Percentiles rank a stretch among this genome's conserved stretches.
These are phyloP conservation scores for Plasmopara muralis DNA, from an alignment of 352 stramenopile genomes.

Conservation along the genomic window DNA sequence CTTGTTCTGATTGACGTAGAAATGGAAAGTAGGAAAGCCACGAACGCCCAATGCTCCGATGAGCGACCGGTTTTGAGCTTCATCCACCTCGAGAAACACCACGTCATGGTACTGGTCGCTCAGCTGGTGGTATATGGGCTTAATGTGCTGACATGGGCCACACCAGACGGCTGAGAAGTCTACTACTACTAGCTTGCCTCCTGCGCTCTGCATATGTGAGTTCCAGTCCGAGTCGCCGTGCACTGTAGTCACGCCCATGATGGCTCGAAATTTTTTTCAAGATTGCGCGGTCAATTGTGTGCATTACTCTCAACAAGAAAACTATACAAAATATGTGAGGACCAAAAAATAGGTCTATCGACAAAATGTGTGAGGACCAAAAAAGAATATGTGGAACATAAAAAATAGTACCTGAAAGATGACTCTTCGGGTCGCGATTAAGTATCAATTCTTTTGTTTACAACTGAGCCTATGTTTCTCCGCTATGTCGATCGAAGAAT, in stretches of 20 bases:
- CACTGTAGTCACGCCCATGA: slow-evolving; percentile 71
- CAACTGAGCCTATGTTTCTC: too few relatives aligned
- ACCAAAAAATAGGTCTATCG: too few relatives aligned
- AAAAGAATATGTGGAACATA: too few relatives aligned
- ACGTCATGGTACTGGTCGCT: slow-evolving; percentile 80
- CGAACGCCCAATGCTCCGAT: slow-evolving; percentile 70
- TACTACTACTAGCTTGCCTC: slow-evolving; percentile 85
- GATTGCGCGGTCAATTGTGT: too few relatives aligned
- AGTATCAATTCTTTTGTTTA: too few relatives aligned
- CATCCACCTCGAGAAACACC: slow-evolving; percentile 82
- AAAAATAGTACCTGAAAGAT: too few relatives aligned
- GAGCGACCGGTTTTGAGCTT: slow-evolving; percentile 80
- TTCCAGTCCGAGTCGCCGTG: slow-evolving; percentile 74
- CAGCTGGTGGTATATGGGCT: slow-evolving; percentile 76
- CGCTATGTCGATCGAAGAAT: too few relatives aligned
- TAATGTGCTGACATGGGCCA: slow-evolving; percentile 84
- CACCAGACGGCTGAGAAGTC: slow-evolving; percentile 85
- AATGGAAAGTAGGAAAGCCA: slow-evolving; percentile 88
- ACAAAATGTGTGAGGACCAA: too few relatives aligned
- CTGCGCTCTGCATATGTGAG: slow-evolving; percentile 59
- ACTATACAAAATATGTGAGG: too few relatives aligned
- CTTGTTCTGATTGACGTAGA: slow-evolving; percentile 85
- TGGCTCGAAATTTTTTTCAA: neutral
- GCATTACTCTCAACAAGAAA: too few relatives aligned
- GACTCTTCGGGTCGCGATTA: too few relatives aligned